A percentile compares a stretch with the other conserved stretches of the same genome.
These are phyloP conservation scores for Simmondsia chinensis DNA, from an alignment of 148 eudicot genomes.

Conservation along the genomic window DNA sequence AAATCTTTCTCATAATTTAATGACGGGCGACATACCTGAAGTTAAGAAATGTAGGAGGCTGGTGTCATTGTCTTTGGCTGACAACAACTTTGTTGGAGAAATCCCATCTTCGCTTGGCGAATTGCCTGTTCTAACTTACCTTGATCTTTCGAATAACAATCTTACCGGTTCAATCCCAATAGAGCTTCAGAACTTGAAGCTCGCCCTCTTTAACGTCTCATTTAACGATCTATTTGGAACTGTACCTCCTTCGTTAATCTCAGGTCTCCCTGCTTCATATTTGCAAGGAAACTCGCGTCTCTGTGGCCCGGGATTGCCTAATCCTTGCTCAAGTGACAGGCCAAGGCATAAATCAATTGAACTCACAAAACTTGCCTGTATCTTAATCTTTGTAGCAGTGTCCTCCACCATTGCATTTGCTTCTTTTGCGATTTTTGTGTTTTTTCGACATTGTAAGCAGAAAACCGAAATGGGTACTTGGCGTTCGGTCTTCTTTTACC, in stretches of 20 bases:
- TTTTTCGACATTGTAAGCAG: constrained; percentile 30
- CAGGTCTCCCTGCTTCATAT: constrained; percentile 85
- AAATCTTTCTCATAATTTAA: constrained; percentile 59
- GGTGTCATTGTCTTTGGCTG: constrained; percentile 67
- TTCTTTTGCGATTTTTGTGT: constrained; percentile 22
- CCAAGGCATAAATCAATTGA: constrained; percentile 16
- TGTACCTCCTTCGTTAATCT: constrained; percentile 48
- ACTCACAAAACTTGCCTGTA: constrained; percentile 40
- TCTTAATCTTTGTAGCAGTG: constrained; percentile 38
- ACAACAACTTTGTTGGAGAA: constrained; percentile 53
- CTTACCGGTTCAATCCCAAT: constrained; percentile 74
- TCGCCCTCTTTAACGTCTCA: constrained; percentile 82
- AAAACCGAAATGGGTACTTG: constrained; percentile 25
- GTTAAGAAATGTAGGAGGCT: constrained; percentile 53
- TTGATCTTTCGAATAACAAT: constrained; percentile 76
- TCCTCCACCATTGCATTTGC: constrained; percentile 24
- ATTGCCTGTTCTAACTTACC: constrained; percentile 78
- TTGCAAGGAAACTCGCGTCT: constrained; percentile 67
- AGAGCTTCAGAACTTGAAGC: constrained; percentile 70
- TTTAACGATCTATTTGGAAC: constrained; percentile 58
- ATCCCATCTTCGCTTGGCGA: constrained; percentile 68
- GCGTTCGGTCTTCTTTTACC: constrained; percentile 77
- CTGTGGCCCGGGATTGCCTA: constrained; percentile 67
- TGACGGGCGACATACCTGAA: constrained; percentile 62
- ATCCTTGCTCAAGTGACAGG: constrained; percentile 35